Conservation (phyloP, 139 green algal species). For the Micractinium sp. region DNA sequence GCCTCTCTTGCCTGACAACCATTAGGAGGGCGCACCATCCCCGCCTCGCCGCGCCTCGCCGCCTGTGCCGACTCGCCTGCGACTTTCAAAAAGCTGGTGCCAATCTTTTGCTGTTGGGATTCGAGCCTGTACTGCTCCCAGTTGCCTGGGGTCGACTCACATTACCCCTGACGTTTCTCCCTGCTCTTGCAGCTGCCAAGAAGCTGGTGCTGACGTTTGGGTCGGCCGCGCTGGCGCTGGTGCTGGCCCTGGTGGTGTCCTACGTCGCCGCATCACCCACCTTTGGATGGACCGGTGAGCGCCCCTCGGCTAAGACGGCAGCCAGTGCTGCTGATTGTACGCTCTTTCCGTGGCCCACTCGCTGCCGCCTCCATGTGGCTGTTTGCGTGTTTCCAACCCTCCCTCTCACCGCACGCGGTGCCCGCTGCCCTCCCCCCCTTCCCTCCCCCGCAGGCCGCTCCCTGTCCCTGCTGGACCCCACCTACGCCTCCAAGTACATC, state of each 20-base stretch:
- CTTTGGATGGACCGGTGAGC: slow-evolving; percentile 89
- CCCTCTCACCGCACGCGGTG: too few species aligned
- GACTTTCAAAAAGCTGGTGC: slow-evolving; percentile 57
- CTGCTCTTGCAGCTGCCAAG: slow-evolving; percentile 51
- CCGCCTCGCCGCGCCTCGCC: background rate
- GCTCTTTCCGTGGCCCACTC: too few species aligned
- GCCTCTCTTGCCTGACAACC: too few species aligned
- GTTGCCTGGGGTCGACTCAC: too few species aligned
- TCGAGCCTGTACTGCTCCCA: background rate
- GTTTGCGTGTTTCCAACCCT: too few species aligned
- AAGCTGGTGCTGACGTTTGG: slow-evolving; percentile 62
- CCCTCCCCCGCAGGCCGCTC: slow-evolving; percentile 66
- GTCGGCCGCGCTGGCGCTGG: slow-evolving; percentile 37
- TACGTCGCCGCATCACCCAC: slow-evolving; percentile 90
- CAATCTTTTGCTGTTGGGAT: slow-evolving; percentile 39
- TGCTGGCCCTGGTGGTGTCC: slow-evolving; percentile 67
- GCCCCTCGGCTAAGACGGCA: too few species aligned
- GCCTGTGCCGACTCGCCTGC: background rate
- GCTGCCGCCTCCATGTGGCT: too few species aligned
- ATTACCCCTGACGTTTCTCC: too few species aligned
- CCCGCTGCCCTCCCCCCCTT: background rate
- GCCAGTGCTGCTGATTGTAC: too few species aligned
- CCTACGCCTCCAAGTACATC: slow-evolving; percentile 96
- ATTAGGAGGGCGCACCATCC: too few species aligned
- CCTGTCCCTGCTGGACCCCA: slow-evolving; percentile 94